Conservation (phyloP, 2,329 filamentous ascomycete genomes). For the Chaetothyriales sp. region DNA sequence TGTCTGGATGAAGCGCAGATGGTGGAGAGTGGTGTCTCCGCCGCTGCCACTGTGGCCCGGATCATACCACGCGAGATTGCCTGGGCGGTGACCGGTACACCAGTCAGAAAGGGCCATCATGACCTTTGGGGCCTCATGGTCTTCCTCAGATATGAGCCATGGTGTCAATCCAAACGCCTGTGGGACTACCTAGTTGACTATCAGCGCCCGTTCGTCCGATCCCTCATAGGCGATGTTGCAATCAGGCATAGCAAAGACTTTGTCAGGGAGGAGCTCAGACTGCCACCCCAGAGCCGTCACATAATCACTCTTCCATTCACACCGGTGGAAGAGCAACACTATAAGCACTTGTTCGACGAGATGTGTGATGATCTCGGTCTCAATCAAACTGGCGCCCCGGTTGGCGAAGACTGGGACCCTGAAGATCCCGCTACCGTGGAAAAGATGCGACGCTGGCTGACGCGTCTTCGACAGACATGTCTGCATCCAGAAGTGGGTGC, state of each 20-base stretch:
- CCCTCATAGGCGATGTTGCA: conserved; percentile 56
- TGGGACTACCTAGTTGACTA: conserved; percentile 53
- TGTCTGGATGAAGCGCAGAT: conserved; percentile 62
- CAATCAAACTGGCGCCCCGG: conserved; percentile 46
- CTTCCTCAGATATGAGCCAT: conserved; percentile 68
- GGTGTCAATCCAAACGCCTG: conserved; percentile 45
- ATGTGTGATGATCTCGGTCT: conserved; percentile 60
- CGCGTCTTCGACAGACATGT: conserved; percentile 63
- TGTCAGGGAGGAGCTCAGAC: conserved; percentile 59
- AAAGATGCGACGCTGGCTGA: conserved; percentile 65
- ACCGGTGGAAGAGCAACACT: conserved; percentile 80
- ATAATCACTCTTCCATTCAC: conserved; percentile 85
- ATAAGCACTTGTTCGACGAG: conserved; percentile 56
- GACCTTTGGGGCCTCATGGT: conserved; percentile 69
- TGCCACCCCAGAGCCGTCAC: conserved; percentile 72
- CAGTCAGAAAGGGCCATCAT: conserved; percentile 60
- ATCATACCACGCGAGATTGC: conserved; percentile 70
- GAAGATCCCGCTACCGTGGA: conserved; percentile 44
- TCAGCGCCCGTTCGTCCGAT: conserved; percentile 49
- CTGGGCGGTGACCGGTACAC: conserved; percentile 87
- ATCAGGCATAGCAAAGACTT: conserved; percentile 74
- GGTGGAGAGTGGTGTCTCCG: conserved; percentile 76
- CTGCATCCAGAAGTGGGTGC: conserved; percentile 71
- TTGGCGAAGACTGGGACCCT: conserved; percentile 48
- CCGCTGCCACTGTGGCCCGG: conserved; percentile 65